Conservation (phyloP, 73 alveolate species). For the Blepharisma japonicum region DNA sequence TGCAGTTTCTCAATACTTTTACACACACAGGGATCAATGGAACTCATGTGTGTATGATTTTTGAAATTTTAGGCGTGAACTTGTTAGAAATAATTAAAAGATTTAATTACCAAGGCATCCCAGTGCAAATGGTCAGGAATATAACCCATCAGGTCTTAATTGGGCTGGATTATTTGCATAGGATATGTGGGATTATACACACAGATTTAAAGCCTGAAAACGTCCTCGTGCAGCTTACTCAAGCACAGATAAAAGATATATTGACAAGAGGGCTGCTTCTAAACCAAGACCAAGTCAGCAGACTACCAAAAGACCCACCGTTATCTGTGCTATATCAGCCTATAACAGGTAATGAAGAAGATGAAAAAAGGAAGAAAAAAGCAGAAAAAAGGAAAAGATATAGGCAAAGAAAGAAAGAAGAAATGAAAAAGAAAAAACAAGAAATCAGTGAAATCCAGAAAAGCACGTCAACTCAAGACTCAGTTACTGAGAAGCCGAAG, state of each 20-base stretch:
- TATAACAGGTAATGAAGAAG: not conserved
- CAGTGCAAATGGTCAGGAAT: conserved; percentile 39
- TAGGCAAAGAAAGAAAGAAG: conserved; percentile 19
- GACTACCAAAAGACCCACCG: not conserved
- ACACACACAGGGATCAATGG: conserved; percentile 89
- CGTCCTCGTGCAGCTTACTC: conserved; percentile 65
- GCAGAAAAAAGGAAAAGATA: conserved; percentile 4
- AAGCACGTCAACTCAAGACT: not conserved
- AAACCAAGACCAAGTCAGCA: not conserved
- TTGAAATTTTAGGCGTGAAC: conserved; percentile 98
- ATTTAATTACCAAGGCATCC: conserved; percentile 52
- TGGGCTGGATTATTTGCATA: conserved; percentile 95
- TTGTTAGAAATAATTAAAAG: conserved; percentile 87
- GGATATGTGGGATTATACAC: conserved; percentile 93
- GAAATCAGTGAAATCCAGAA: not conserved
- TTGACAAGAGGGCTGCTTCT: not conserved
- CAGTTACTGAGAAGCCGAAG: conserved; percentile 14
- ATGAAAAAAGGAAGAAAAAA: not conserved
- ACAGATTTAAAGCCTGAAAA: conserved; percentile 98
- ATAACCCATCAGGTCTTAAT: conserved; percentile 90
- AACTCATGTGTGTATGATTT: conserved; percentile 91
- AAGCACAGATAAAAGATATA: conserved; percentile 27
- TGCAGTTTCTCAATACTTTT: conserved; percentile 85
- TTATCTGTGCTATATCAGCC: not conserved
- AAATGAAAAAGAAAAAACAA: not conserved